A percentile compares a stretch with the other conserved stretches of the same genome.
Conservation (phyloP, 345 rosid species). For the Populus simonii region DNA sequence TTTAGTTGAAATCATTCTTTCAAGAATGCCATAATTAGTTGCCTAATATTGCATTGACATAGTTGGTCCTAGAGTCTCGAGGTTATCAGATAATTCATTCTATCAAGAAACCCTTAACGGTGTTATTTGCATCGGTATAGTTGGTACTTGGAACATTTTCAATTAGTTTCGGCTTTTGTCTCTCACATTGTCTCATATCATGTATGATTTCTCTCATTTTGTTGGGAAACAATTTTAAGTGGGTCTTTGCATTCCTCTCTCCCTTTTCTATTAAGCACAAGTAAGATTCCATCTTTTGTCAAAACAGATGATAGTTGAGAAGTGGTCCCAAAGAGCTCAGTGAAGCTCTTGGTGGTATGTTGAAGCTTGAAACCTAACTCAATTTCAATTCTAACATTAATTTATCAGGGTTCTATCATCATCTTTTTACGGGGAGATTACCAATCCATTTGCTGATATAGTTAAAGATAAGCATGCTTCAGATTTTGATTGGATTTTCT, state of each 20-base stretch:
- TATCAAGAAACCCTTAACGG: not conserved
- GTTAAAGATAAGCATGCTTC: conserved; percentile 53
- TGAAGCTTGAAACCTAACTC: conserved; percentile 30
- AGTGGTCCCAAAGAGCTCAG: conserved; percentile 59
- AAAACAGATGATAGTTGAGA: conserved; percentile 50
- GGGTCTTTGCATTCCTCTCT: conserved; percentile 19
- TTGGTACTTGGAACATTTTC: conserved; percentile 29
- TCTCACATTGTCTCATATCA: conserved; percentile 11
- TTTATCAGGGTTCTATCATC: conserved; percentile 22
- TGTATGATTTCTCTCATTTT: conserved; percentile 19
- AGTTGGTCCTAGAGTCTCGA: conserved; percentile 15
- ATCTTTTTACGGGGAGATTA: conserved; percentile 34
- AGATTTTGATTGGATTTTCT: conserved; percentile 51
- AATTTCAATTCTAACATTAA: conserved; percentile 10
- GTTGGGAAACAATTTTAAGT: conserved; percentile 34
- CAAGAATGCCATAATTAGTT: conserved; percentile 21
- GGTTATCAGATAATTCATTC: not conserved
- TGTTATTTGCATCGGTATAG: not conserved
- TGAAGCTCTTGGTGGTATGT: conserved; percentile 31
- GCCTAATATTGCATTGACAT: conserved; percentile 31
- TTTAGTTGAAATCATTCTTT: conserved; percentile 28
- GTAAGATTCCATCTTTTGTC: conserved; percentile 19
- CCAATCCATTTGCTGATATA: conserved; percentile 20
- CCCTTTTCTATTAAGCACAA: conserved; percentile 12
- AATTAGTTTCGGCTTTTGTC: conserved; percentile 40